A percentile compares a stretch with the other conserved stretches of the same genome.
Conservation (phyloP, 306 rosid species). For the Pyrus pyrifolia region DNA sequence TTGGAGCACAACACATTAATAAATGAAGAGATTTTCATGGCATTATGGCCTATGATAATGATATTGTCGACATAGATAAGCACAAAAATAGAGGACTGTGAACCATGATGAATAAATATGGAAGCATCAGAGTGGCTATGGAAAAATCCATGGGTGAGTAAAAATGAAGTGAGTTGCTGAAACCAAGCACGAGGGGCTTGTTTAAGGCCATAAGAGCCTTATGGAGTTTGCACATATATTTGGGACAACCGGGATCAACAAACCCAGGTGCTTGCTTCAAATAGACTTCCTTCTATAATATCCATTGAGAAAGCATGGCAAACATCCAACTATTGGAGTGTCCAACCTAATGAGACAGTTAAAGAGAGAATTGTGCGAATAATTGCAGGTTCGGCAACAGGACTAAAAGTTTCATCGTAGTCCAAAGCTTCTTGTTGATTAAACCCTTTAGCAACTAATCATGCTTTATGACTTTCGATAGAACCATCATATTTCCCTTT, state of each 20-base stretch:
- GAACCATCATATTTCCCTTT: too few relatives aligned
- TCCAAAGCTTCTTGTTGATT: too few relatives aligned
- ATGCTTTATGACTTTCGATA: too few relatives aligned
- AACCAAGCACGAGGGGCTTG: neutral
- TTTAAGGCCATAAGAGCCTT: neutral
- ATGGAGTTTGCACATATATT: neutral
- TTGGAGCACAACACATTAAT: neutral
- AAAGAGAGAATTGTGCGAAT: neutral
- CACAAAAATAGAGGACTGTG: neutral
- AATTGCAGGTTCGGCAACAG: neutral
- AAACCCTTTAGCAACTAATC: too few relatives aligned
- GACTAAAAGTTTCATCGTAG: neutral
- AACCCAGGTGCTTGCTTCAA: neutral
- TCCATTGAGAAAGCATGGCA: neutral
- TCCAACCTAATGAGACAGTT: neutral
- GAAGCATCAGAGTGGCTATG: neutral
- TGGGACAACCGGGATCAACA: neutral
- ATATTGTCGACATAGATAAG: too few relatives aligned
- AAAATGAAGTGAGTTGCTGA: neutral
- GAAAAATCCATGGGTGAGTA: too few relatives aligned
- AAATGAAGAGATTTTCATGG: neutral
- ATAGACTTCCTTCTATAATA: too few relatives aligned
- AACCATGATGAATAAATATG: too few relatives aligned
- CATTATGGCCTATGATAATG: neutral
- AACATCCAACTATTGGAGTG: neutral